Evolutionary conservation across 2,329 filamentous ascomycete genomes (phyloP).

Genomic region (Polychaeton citri): DNA sequence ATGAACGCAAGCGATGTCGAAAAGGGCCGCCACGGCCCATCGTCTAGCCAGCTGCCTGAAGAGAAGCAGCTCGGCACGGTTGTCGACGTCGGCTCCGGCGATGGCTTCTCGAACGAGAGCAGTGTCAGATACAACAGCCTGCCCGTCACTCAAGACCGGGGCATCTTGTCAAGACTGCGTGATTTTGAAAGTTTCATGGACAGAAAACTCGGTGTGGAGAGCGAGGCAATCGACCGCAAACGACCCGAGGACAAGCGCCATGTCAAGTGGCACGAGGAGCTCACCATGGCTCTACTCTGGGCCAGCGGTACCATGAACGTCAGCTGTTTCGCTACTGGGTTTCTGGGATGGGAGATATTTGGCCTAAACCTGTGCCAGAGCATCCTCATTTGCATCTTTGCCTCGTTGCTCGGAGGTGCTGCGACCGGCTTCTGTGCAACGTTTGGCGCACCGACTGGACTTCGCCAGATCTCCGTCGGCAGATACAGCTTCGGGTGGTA

Average conservation of each 20-base stretch:
- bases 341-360: constrained; percentile 37
- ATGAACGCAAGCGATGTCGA: background rate
- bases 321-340: constrained; percentile 24
- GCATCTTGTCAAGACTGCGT: constrained; percentile 21
- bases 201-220: constrained; percentile 33
- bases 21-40: background rate
- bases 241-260: constrained; percentile 30
- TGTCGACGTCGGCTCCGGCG: constrained; percentile 11
- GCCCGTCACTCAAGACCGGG: constrained; percentile 9
- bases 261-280: constrained; percentile 24
- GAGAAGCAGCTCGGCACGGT: constrained; percentile 17
- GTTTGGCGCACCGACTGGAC: constrained; percentile 20
- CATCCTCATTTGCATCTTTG: constrained; percentile 19
- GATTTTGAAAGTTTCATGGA: constrained; percentile 29
- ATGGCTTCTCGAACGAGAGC: constrained; percentile 3
- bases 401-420: constrained; percentile 18
- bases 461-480: constrained; percentile 32
- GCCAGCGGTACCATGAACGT: constrained; percentile 23
- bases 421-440: constrained; percentile 21
- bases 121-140: constrained; percentile 1
- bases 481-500: constrained; percentile 39
- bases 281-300: constrained; percentile 23
- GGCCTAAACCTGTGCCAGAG: constrained; percentile 31
- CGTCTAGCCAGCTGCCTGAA: constrained; percentile 3
- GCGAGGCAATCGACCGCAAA: constrained; percentile 34